Percentiles rank a stretch among this genome's conserved stretches.
Conservation (phyloP, 2,329 filamentous ascomycete species). For the Colletotrichum incanum region DNA sequence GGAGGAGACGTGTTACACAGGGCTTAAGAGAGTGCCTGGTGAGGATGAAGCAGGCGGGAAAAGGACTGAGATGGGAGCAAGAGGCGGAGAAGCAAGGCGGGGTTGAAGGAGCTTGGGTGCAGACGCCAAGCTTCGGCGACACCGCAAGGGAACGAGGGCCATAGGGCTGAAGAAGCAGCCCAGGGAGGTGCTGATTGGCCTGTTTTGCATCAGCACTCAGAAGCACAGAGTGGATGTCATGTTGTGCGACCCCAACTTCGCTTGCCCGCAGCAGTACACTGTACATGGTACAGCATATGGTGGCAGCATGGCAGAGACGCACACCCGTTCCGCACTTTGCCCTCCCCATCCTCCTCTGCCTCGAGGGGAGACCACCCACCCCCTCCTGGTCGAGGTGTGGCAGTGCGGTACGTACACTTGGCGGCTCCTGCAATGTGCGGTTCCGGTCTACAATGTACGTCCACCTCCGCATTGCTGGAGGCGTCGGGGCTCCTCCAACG, state of each 20-base stretch:
- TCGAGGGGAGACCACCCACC: too few species aligned
- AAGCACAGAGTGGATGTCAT: not conserved
- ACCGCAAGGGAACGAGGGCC: constrained; percentile 25
- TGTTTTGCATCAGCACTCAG: not conserved
- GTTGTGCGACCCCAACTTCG: constrained; percentile 20
- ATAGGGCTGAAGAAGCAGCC: constrained; percentile 32
- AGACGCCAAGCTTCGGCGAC: constrained; percentile 40
- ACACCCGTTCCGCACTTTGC: too few species aligned
- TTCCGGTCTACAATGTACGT: too few species aligned
- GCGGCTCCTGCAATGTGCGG: too few species aligned
- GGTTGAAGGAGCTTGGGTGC: constrained; percentile 18
- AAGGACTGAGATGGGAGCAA: constrained; percentile 1
- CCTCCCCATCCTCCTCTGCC: too few species aligned
- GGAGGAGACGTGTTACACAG: constrained; percentile 21
- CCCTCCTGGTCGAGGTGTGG: too few species aligned
- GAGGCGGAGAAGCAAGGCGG: constrained; percentile 21
- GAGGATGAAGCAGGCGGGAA: constrained; percentile 11
- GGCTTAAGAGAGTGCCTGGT: not conserved
- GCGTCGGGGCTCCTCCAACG: not conserved
- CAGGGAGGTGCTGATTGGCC: constrained; percentile 14
- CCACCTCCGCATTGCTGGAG: not conserved
- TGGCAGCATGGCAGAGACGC: too few species aligned
- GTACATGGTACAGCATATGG: too few species aligned
- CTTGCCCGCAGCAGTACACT: not conserved
- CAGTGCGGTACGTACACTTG: too few species aligned